A percentile compares a stretch with the other conserved stretches of the same genome.
These are phyloP conservation scores for Aquilaria malaccensis DNA, from an alignment of 345 rosid species.

Conservation along the genomic window DNA sequence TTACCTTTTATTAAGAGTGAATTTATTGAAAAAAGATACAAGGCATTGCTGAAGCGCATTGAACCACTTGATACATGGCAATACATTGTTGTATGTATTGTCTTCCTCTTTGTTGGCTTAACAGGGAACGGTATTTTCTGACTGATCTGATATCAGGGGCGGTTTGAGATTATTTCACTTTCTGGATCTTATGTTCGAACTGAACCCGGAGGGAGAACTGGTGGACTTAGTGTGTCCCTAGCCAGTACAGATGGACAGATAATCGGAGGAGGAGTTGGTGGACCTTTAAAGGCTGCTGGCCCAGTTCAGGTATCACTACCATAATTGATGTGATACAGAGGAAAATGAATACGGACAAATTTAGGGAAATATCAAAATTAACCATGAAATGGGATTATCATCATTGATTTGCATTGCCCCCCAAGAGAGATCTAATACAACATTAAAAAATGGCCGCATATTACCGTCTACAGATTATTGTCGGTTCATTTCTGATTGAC, in stretches of 20 bases:
- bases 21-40: too few species aligned
- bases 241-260: conserved; percentile 58
- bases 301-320: conserved; percentile 57
- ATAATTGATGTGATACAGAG: background rate
- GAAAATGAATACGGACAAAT: too few species aligned
- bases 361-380: too few species aligned
- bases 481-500: conserved; percentile 50
- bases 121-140: too few species aligned
- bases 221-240: conserved; percentile 74
- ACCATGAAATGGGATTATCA: background rate
- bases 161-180: conserved; percentile 65
- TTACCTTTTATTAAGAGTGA: too few species aligned
- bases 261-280: conserved; percentile 84
- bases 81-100: too few species aligned
- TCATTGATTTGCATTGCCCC: background rate
- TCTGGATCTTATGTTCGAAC: conserved; percentile 70
- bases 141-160: conserved; percentile 43
- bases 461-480: conserved; percentile 38
- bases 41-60: too few species aligned
- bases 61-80: too few species aligned
- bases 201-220: conserved; percentile 64
- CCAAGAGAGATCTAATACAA: too few species aligned
- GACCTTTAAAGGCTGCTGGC: conserved; percentile 66
- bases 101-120: too few species aligned
- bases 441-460: background rate